These are phyloP conservation scores for Phaseolus coccineus DNA, from an alignment of 331 rosid species.

Conservation along the genomic window DNA sequence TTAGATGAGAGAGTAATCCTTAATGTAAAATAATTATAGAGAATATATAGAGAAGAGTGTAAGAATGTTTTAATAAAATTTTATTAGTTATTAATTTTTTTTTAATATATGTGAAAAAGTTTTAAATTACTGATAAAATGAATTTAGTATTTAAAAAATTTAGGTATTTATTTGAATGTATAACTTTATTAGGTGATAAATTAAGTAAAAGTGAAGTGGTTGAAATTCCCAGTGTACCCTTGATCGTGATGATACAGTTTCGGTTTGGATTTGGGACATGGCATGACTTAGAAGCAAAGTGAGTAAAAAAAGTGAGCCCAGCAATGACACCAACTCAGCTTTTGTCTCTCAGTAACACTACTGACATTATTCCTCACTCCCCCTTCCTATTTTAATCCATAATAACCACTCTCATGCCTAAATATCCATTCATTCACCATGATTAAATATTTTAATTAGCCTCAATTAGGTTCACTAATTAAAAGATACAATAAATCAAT, in stretches of 20 bases:
- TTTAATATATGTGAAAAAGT: too few species aligned
- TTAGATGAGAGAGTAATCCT: too few species aligned
- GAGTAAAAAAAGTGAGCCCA: slow-evolving; percentile 44
- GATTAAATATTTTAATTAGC: neutral
- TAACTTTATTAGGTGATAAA: neutral
- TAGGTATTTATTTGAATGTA: neutral
- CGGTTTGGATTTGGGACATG: slow-evolving; percentile 47
- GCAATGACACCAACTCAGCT: slow-evolving; percentile 62
- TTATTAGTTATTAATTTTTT: too few species aligned
- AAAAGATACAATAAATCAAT: neutral
- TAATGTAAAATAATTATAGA: too few species aligned
- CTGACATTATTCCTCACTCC: slow-evolving; percentile 61
- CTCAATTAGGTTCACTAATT: neutral
- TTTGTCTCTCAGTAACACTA: slow-evolving; percentile 61
- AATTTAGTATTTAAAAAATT: too few species aligned
- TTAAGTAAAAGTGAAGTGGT: neutral
- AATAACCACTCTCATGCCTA: slow-evolving; percentile 12
- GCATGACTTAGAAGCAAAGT: slow-evolving; percentile 81
- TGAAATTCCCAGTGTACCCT: slow-evolving; percentile 32
- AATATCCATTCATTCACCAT: slow-evolving; percentile 12
- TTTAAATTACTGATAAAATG: too few species aligned
- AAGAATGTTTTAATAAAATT: too few species aligned
- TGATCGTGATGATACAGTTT: slow-evolving; percentile 45
- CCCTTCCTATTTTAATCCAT: neutral
- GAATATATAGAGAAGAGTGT: too few species aligned